Base-by-base conservation (phyloP, 2,329 filamentous ascomycete genomes). In the Graphilbum sp. region DNA sequence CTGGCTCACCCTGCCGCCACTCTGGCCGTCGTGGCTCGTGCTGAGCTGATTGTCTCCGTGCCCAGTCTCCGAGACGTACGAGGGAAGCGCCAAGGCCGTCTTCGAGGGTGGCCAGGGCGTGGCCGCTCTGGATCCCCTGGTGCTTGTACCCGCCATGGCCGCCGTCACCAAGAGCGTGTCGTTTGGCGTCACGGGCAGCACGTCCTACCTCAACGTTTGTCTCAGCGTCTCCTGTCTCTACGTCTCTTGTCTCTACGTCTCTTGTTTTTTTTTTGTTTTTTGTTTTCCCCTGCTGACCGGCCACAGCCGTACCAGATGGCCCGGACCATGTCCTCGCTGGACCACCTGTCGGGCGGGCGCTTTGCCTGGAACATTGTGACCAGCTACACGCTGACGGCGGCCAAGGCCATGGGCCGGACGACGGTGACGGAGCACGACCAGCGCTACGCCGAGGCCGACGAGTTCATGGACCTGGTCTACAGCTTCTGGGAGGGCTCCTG, bases 301-400 rank as follows among this genome's bases (percentile, higher is more conserved):
- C n/a, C 19, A 17, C 16, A 17, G 10, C 32, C 32, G 11, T 33
- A 18, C 34, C 18, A 31, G 8, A 30, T 46, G 30, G 44, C 44
- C 12, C 39, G 37, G 32, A 25, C 33, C 13, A 40, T 46, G n/a
- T 32, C 36, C 5, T 36, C 40, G 4, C 35, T 45, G 1, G 44
- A 46, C 42, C 44, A 46, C 18, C 19, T 46, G 11, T 41, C 42
- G 10, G 17, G 23, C 5, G 44, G 42, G 32, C 40, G 44, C 9
- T 35, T 43, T 17, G 41, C 32, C 9, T 50, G 47, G 47, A 49
- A 49, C 34, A 38, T 48, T 18, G 47, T 49, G 6, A 49, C 47
- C 4, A 41, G 38, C 30, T 45, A 38, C 35, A 43, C 34, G 29
- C 35, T 42, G 33, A 32, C 35, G 24, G 40, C 43, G 1, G 43